phyloP scores from a whole-genome alignment of 805 yeast species.

The Cyberlindnera nakhonratchasimensis region DNA sequence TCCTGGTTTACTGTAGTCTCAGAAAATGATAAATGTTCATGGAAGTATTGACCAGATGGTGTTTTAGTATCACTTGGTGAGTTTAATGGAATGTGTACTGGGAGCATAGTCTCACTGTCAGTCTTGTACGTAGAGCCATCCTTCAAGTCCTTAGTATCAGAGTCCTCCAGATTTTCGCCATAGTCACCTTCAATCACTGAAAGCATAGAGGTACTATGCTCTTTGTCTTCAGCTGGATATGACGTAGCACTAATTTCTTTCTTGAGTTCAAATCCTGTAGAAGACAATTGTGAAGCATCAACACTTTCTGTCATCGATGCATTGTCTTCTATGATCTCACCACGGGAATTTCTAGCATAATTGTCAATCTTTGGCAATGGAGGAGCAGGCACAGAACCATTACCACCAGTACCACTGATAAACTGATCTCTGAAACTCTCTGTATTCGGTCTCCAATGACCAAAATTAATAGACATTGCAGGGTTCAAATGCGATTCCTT shows the following conservation, averaged over 20 bases:
- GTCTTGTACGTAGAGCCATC: conserved; percentile 26
- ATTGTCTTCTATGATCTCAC: conserved; percentile 27
- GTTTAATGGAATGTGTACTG: conserved; percentile 26
- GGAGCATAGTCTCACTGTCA: conserved; percentile 21
- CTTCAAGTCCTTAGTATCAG: conserved; percentile 5
- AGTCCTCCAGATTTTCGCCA: background rate
- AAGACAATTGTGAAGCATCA: conserved; percentile 2
- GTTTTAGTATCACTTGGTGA: conserved; percentile 12
- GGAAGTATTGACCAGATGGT: conserved; percentile 10
- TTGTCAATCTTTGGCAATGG: conserved; percentile 31
- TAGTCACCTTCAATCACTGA: conserved; percentile 8
- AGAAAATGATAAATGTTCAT: conserved; percentile 11
- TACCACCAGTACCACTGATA: conserved; percentile 33
- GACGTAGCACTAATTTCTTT: conserved; percentile 3
- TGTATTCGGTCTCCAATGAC: conserved; percentile 60
- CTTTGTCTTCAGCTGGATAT: background rate
- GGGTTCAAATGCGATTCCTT: conserved; percentile 20
- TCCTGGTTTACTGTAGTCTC: background rate
- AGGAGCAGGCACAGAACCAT: conserved; percentile 33
- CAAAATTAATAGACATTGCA: conserved; percentile 40
- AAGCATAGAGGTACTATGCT: conserved; percentile 18
- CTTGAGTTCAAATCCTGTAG: conserved; percentile 2
- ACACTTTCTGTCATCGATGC: conserved; percentile 15
- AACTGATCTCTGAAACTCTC: conserved; percentile 45
- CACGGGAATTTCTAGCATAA: conserved; percentile 28